Conservation (phyloP, 1,139 yeast species). For the Taphrina confusa region DNA sequence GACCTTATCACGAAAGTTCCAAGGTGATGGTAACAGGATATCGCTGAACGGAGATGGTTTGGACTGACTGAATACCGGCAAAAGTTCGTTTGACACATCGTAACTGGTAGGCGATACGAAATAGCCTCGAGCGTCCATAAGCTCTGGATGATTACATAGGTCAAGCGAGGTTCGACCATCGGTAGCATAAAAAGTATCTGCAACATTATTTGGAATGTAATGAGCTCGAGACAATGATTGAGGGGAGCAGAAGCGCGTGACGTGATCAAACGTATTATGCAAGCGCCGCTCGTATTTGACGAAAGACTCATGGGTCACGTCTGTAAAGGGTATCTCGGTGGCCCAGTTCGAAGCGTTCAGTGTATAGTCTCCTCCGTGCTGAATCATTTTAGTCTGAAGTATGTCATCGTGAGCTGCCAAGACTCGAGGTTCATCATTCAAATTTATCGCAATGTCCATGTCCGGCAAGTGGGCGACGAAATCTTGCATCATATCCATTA, state of each 20-base stretch:
- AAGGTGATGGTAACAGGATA: constrained; percentile 40
- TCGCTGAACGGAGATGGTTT: constrained; percentile 40
- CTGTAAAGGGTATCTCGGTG: neutral
- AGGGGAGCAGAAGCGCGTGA: constrained; percentile 1
- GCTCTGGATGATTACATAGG: constrained; percentile 38
- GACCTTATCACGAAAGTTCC: constrained; percentile 9
- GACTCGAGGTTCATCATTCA: constrained; percentile 41
- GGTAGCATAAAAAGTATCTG: constrained; percentile 30
- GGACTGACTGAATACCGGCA: constrained; percentile 41
- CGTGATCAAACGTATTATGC: neutral
- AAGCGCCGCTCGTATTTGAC: neutral
- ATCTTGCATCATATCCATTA: constrained; percentile 33
- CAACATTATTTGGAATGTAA: constrained; percentile 38
- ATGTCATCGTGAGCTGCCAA: constrained; percentile 29
- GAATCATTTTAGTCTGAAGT: neutral
- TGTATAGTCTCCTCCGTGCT: neutral
- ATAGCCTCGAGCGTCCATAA: constrained; percentile 38
- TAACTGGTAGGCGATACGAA: constrained; percentile 39
- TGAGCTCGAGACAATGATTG: neutral
- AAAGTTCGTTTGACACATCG: constrained; percentile 35
- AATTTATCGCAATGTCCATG: constrained; percentile 41
- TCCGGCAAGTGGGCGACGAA: constrained; percentile 41
- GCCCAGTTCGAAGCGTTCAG: constrained; percentile 1
- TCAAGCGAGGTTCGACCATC: constrained; percentile 25
- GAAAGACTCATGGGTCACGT: neutral